Percentiles rank a stretch among this genome's conserved stretches.
These are phyloP conservation scores for Phytophthora litchii DNA, from an alignment of 352 stramenopile genomes.

Conservation along the genomic window DNA sequence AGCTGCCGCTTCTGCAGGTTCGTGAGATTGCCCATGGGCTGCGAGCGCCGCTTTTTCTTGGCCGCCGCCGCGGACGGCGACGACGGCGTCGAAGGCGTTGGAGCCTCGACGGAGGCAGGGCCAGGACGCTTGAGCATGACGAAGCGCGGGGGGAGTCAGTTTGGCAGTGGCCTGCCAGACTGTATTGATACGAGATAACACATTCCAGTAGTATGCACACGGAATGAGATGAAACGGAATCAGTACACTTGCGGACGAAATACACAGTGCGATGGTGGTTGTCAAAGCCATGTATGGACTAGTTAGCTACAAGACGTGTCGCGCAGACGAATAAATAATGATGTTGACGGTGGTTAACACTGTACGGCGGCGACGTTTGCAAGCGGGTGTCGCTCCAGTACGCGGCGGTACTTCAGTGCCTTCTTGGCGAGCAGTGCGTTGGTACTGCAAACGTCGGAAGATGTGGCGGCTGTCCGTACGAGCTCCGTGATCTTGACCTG, in stretches of 20 bases:
- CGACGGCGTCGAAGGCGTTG: slow-evolving; percentile 6
- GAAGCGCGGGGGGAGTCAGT: slow-evolving; percentile 39
- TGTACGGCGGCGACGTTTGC: neutral
- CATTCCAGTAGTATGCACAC: no score
- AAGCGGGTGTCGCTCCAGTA: slow-evolving; percentile 30
- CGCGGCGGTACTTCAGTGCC: slow-evolving; percentile 55
- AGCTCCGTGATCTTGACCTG: slow-evolving; percentile 40
- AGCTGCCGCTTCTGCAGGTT: slow-evolving; percentile 66
- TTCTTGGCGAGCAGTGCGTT: slow-evolving; percentile 49
- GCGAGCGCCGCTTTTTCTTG: slow-evolving; percentile 53
- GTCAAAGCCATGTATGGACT: no score
- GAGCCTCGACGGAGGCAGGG: slow-evolving; percentile 1
- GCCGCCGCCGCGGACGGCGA: slow-evolving; percentile 2
- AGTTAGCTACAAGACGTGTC: no score
- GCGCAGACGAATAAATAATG: slow-evolving; percentile 1
- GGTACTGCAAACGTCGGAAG: slow-evolving; percentile 23
- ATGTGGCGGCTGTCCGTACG: slow-evolving; percentile 20
- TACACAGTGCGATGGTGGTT: no score
- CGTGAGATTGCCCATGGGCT: slow-evolving; percentile 66
- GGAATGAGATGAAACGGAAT: no score
- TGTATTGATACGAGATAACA: no score
- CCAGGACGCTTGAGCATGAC: slow-evolving; percentile 38
- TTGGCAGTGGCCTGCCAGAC: slow-evolving; percentile 36
- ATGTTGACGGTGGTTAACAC: neutral
- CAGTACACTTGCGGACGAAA: no score